Percentiles rank a stretch among this genome's conserved stretches.
These are phyloP conservation scores for Gaeumannomyces tritici DNA, from an alignment of 2,329 filamentous ascomycete genomes.

Conservation along the genomic window DNA sequence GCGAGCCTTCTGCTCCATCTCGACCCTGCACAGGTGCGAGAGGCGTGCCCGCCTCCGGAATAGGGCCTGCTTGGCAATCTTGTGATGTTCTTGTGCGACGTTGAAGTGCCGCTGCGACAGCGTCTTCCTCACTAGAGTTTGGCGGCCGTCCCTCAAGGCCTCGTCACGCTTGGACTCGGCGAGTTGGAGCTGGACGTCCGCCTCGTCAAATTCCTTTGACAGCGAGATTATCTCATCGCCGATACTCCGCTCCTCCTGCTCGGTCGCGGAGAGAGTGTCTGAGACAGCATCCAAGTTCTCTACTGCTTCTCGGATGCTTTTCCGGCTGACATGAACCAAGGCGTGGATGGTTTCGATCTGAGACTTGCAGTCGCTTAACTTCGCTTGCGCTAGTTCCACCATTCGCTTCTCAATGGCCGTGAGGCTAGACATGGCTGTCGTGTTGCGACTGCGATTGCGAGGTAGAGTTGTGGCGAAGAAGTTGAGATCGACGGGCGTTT, in stretches of 20 bases:
- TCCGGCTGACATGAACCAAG: neutral
- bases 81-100: neutral
- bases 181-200: neutral
- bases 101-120: neutral
- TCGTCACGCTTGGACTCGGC: neutral
- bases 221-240: neutral
- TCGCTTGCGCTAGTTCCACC: neutral
- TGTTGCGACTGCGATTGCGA: neutral
- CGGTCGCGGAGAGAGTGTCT: neutral
- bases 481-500: neutral
- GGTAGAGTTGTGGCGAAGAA: neutral
- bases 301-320: neutral
- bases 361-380: neutral
- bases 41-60: neutral
- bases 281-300: neutral
- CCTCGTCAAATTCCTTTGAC: neutral
- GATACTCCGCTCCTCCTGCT: neutral
- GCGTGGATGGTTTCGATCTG: neutral
- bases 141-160: neutral
- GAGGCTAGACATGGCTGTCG: neutral
- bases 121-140: neutral
- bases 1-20: neutral
- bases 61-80: neutral
- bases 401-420: neutral
- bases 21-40: neutral